phyloP scores from a whole-genome alignment of 805 yeast species.

The Sugiyamaella lignohabitans region DNA sequence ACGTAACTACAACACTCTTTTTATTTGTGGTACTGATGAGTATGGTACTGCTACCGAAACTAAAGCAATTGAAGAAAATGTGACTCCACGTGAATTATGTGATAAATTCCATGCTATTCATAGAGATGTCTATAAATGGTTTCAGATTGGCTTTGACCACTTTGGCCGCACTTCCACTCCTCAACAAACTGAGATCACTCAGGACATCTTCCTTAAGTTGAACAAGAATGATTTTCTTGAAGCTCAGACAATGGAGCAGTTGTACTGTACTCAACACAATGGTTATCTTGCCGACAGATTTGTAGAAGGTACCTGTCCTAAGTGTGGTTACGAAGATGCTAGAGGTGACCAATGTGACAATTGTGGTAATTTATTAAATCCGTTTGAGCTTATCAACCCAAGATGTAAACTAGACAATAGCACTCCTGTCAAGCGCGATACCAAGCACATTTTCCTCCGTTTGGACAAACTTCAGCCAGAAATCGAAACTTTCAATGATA shows the following conservation, averaged over 20 bases:
- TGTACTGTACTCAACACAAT: conserved; percentile 84
- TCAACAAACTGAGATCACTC: conserved; percentile 90
- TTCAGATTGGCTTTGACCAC: conserved; percentile 86
- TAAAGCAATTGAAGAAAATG: conserved; percentile 89
- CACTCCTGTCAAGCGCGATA: conserved; percentile 69
- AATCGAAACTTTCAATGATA: conserved; percentile 63
- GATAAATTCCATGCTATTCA: conserved; percentile 85
- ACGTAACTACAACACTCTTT: conserved; percentile 81
- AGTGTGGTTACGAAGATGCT: conserved; percentile 92
- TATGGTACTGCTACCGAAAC: conserved; percentile 99
- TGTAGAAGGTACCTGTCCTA: conserved; percentile 97
- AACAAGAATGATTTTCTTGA: conserved; percentile 73
- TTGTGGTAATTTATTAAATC: conserved; percentile 85
- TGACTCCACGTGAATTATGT: conserved; percentile 83
- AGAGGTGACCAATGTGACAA: conserved; percentile 99
- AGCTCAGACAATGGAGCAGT: conserved; percentile 81
- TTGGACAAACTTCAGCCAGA: conserved; percentile 79
- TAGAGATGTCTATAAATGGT: conserved; percentile 91
- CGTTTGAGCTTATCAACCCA: conserved; percentile 89
- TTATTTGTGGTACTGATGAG: conserved; percentile 95
- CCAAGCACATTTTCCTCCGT: conserved; percentile 79
- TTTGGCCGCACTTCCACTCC: conserved; percentile 96
- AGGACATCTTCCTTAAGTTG: conserved; percentile 77
- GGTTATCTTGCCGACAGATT: conserved; percentile 93
- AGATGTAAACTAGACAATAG: conserved; percentile 89